Evolutionary conservation across 352 stramenopile genomes (phyloP).

Genomic region (Globisporangium spiculum): DNA sequence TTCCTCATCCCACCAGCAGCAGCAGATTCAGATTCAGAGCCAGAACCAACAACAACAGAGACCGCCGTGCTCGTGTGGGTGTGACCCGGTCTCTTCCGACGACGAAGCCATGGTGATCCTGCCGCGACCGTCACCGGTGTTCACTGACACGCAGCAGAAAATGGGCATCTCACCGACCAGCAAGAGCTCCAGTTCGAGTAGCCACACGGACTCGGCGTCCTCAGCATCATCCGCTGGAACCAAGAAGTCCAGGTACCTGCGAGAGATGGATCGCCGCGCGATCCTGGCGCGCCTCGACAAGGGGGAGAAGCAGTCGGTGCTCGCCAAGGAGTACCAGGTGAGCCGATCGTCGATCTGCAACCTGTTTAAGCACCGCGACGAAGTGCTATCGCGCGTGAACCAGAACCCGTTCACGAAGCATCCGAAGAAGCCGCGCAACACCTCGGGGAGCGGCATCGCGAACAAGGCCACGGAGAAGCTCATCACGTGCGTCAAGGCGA

Average conservation of each 20-base stretch:
- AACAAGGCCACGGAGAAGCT: slow-evolving; percentile 17
- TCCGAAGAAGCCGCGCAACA: slow-evolving; percentile 23
- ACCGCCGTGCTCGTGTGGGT: slow-evolving; percentile 13
- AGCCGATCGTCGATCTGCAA: slow-evolving; percentile 62
- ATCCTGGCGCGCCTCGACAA: slow-evolving; percentile 40
- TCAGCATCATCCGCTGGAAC: neutral
- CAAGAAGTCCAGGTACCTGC: slow-evolving; percentile 37
- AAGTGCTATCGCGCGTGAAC: slow-evolving; percentile 34
- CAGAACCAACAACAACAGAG: neutral
- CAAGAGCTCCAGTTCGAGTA: slow-evolving; percentile 4
- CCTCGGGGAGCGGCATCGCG: neutral
- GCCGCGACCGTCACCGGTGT: neutral
- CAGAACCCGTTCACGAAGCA: slow-evolving; percentile 49
- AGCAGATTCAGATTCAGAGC: neutral
- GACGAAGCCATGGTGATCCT: slow-evolving; percentile 9
- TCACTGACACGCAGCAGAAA: neutral
- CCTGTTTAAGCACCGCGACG: slow-evolving; percentile 44
- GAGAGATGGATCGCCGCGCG: slow-evolving; percentile 46
- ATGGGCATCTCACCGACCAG: slow-evolving; percentile 11
- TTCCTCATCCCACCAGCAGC: neutral
- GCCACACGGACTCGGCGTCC: neutral
- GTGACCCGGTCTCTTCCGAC: slow-evolving; percentile 12
- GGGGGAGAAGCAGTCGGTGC: slow-evolving; percentile 42
- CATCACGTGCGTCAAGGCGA: slow-evolving; percentile 18
- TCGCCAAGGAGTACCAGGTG: slow-evolving; percentile 59